These are phyloP conservation scores for Melastoma candidum DNA, from an alignment of 441 rosid genomes.

Conservation along the genomic window DNA sequence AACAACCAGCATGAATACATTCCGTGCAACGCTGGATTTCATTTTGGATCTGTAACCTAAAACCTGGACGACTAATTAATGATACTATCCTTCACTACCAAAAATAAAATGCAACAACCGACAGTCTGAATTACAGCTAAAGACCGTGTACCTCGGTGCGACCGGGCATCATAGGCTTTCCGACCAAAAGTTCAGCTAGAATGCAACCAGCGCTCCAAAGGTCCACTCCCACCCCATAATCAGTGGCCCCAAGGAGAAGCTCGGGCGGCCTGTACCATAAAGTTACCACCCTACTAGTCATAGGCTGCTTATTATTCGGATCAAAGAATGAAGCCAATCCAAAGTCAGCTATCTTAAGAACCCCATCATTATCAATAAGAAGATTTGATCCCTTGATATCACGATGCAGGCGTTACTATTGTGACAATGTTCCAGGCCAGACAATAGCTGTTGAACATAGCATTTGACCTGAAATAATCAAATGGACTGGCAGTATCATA, in stretches of 20 bases:
- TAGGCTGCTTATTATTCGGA: slow-evolving; percentile 40
- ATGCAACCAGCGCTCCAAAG: slow-evolving; percentile 65
- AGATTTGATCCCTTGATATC: slow-evolving; percentile 61
- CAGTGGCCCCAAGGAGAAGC: slow-evolving; percentile 65
- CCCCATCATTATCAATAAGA: slow-evolving; percentile 41
- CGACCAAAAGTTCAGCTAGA: slow-evolving; percentile 47
- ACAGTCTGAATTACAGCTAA: not conserved
- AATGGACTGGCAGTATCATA: not conserved
- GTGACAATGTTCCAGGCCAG: slow-evolving; percentile 61
- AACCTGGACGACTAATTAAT: not conserved
- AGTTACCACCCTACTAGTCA: slow-evolving; percentile 67
- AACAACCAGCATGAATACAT: not conserved
- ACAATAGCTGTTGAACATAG: slow-evolving; percentile 46
- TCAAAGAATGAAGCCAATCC: slow-evolving; percentile 55
- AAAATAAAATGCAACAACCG: not conserved
- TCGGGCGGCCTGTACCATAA: slow-evolving; percentile 63
- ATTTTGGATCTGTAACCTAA: too few species aligned
- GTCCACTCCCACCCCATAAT: slow-evolving; percentile 58
- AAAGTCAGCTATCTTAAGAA: slow-evolving; percentile 58
- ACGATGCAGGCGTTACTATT: slow-evolving; percentile 42
- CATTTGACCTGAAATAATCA: slow-evolving; percentile 37
- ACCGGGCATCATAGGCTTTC: slow-evolving; percentile 49
- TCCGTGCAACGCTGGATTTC: too few species aligned
- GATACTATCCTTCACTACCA: too few species aligned
- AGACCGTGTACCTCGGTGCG: slow-evolving; percentile 36